Evolutionary conservation across 1,284 basidiomycete species (phyloP).

Genomic region (Heterobasidion parviporum): DNA sequence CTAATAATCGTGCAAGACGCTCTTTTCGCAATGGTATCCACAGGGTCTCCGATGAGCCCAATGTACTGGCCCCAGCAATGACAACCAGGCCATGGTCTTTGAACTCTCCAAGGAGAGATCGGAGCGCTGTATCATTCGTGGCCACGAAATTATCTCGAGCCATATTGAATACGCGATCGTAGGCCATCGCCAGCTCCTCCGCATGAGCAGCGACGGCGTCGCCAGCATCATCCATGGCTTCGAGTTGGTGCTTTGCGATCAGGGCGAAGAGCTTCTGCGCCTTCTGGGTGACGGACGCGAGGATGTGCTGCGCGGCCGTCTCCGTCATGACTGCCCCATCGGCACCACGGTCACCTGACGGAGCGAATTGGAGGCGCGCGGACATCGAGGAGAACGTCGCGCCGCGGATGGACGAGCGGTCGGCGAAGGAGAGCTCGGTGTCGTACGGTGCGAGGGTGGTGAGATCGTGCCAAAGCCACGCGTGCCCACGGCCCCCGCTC

Average conservation of each 20-base stretch:
- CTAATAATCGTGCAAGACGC: constrained; percentile 32
- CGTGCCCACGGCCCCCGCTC: constrained; percentile 12
- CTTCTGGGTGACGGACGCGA: constrained; percentile 81
- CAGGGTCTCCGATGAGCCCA: constrained; percentile 46
- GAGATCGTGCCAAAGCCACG: constrained; percentile 84
- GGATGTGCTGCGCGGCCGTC: constrained; percentile 75
- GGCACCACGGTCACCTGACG: constrained; percentile 15
- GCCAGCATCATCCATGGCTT: constrained; percentile 35
- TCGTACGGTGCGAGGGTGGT: constrained; percentile 81
- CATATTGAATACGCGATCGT: constrained; percentile 54
- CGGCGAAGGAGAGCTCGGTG: constrained; percentile 63
- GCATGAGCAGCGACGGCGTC: constrained; percentile 12
- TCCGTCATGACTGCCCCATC: constrained; percentile 53
- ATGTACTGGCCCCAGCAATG: constrained; percentile 31
- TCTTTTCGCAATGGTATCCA: constrained; percentile 83
- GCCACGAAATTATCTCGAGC: constrained; percentile 81
- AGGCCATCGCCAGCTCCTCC: constrained; percentile 47
- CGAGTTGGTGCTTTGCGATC: constrained; percentile 57
- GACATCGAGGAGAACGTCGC: constrained; percentile 24
- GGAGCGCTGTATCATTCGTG: constrained; percentile 76
- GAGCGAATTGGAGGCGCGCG: constrained; percentile 18
- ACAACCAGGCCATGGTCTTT: constrained; percentile 81
- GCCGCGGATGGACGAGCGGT: constrained; percentile 54
- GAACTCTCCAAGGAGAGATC: constrained; percentile 81
- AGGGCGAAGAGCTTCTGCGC: constrained; percentile 74